Conservation (phyloP, 768 basidiomycete genomes). For the Ramaria sp. region DNA sequence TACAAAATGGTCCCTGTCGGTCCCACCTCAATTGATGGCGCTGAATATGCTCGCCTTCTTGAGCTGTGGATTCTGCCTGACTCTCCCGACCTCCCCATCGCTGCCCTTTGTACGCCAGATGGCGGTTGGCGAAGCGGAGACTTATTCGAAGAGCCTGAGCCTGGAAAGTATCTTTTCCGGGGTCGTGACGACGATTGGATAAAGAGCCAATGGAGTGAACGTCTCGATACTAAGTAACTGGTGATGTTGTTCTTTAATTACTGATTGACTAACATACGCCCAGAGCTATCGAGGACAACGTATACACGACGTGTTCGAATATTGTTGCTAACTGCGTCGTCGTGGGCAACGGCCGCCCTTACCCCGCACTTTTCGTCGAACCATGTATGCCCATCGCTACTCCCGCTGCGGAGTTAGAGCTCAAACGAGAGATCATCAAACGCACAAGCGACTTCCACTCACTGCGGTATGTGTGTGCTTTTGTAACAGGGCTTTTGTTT, state of each 20-base stretch:
- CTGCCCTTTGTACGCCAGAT: not conserved
- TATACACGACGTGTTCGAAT: slow-evolving; percentile 18
- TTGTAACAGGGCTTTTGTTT: not conserved
- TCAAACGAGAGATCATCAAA: slow-evolving; percentile 17
- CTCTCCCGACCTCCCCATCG: slow-evolving; percentile 5
- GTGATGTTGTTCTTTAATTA: not conserved
- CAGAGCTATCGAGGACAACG: slow-evolving; percentile 26
- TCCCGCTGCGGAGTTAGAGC: not conserved
- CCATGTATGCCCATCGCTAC: slow-evolving; percentile 7
- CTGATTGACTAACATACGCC: not conserved
- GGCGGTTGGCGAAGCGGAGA: slow-evolving; percentile 13
- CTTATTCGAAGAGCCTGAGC: slow-evolving; percentile 18
- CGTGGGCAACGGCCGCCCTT: slow-evolving; percentile 23
- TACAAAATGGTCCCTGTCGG: slow-evolving; percentile 3
- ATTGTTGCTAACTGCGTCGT: slow-evolving; percentile 22
- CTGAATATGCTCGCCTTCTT: slow-evolving; percentile 46
- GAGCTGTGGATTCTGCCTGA: slow-evolving; percentile 61
- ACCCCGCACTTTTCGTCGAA: slow-evolving; percentile 22
- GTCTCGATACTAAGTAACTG: slow-evolving; percentile 19
- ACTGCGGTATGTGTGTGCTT: slow-evolving; percentile 11
- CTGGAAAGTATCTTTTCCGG: slow-evolving; percentile 18
- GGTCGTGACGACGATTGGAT: slow-evolving; percentile 20
- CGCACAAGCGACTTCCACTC: slow-evolving; percentile 18
- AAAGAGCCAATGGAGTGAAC: slow-evolving; percentile 13
- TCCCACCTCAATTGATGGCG: slow-evolving; percentile 36